These are phyloP conservation scores for Marchantia paleacea DNA, from an alignment of 225 moss, liverwort and hornwort species.

Conservation along the genomic window DNA sequence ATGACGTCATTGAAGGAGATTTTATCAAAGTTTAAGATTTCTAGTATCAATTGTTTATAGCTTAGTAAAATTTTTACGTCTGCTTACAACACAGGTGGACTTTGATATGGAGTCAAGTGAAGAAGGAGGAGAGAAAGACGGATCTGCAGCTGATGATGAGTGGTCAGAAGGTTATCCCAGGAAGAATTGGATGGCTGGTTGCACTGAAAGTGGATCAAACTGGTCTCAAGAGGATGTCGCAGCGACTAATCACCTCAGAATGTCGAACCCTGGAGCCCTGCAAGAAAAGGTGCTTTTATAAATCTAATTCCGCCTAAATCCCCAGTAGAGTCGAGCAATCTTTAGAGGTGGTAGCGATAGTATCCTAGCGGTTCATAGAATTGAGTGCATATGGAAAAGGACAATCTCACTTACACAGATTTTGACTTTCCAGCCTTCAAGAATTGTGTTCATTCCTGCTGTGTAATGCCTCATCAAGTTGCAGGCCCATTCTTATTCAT, in stretches of 20 bases:
- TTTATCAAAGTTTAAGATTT: too few relatives aligned
- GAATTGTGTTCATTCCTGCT: neutral
- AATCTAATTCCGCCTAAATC: neutral
- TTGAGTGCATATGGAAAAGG: neutral
- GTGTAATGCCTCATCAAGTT: neutral
- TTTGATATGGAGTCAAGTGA: conserved; percentile 24
- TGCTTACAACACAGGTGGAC: conserved; percentile 27
- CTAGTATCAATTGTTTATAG: too few relatives aligned
- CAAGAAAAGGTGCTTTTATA: conserved; percentile 62
- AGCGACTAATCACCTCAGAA: conserved; percentile 49
- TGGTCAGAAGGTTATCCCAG: conserved; percentile 59
- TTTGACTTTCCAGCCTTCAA: neutral
- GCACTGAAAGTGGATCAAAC: conserved; percentile 44
- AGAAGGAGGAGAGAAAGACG: conserved; percentile 18
- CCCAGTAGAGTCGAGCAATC: neutral
- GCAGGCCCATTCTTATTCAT: too few relatives aligned
- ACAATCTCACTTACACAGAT: neutral
- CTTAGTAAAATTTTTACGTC: neutral
- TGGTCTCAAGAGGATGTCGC: conserved; percentile 44
- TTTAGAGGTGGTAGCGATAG: neutral
- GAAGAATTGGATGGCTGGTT: conserved; percentile 60
- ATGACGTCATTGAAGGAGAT: too few relatives aligned
- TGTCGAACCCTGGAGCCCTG: conserved; percentile 53
- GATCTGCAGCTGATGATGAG: conserved; percentile 30
- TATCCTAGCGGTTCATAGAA: neutral